Conservation (phyloP, 352 stramenopile species). For the Globisporangium paddicum region DNA sequence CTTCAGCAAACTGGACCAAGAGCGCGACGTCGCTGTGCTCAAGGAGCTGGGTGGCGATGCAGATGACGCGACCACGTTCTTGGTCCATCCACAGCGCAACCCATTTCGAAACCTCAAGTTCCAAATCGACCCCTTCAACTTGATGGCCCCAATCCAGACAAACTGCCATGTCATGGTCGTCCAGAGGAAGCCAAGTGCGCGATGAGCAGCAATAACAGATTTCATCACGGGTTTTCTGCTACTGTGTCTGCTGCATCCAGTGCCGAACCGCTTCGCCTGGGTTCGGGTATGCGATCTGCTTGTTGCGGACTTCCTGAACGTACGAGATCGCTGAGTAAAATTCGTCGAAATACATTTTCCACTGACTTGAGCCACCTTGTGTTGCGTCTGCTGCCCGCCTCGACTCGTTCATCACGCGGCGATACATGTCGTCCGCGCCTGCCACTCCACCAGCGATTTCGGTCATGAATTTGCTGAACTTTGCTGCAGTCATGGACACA, state of each 20-base stretch:
- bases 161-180: conserved; percentile 56
- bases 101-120: conserved; percentile 60
- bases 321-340: conserved; percentile 70
- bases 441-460: conserved; percentile 45
- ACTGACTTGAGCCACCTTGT: neutral
- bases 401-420: conserved; percentile 35
- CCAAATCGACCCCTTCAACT: conserved; percentile 36
- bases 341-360: conserved; percentile 54
- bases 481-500: conserved; percentile 40
- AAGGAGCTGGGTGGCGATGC: conserved; percentile 20
- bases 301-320: conserved; percentile 41
- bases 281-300: conserved; percentile 24
- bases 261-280: conserved; percentile 56
- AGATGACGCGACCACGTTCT: conserved; percentile 19
- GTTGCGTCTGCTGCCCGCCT: conserved; percentile 3
- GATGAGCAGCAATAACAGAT: neutral
- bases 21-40: conserved; percentile 48
- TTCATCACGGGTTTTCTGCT: conserved; percentile 4
- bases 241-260: conserved; percentile 75
- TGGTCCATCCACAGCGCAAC: conserved; percentile 38
- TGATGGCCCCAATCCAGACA: conserved; percentile 39
- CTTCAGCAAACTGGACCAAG: conserved; percentile 58
- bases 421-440: conserved; percentile 37
- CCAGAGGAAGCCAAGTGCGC: conserved; percentile 11
- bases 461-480: conserved; percentile 60